Evolutionary conservation across 306 rosid genomes (phyloP).

Genomic region (Acacia melanoxylon): DNA sequence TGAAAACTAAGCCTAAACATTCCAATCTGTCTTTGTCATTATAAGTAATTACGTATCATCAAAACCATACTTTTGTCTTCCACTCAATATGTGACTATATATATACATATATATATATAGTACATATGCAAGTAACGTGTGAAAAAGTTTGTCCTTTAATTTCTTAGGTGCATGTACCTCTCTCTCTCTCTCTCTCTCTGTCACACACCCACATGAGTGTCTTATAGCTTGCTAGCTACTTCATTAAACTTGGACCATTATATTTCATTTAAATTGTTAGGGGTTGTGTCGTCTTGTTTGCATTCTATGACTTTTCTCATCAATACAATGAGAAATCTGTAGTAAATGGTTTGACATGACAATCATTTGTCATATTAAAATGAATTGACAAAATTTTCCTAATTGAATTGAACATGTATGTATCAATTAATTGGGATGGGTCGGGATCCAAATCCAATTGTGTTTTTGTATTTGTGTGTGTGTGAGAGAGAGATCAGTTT

Average conservation of each 20-base stretch:
- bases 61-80: slow-evolving; percentile 28
- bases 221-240: neutral
- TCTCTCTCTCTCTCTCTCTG: neutral
- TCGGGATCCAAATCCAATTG: neutral
- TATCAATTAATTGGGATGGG: neutral
- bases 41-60: slow-evolving; percentile 3
- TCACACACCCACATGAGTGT: neutral
- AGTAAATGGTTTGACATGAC: neutral
- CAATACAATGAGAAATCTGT: neutral
- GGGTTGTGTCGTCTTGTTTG: neutral
- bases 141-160: neutral
- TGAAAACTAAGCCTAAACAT: neutral
- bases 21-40: slow-evolving; percentile 27
- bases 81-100: neutral
- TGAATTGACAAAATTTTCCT: neutral
- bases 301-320: neutral
- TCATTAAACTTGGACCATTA: neutral
- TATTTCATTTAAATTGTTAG: neutral
- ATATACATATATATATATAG: neutral
- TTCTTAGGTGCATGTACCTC: slow-evolving; percentile 16
- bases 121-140: neutral
- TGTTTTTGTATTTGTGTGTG: neutral
- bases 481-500: neutral
- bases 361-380: neutral
- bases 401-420: neutral